Percentiles rank a stretch among this genome's conserved stretches.
These are phyloP conservation scores for Cercophora newfieldiana DNA, from an alignment of 495 filamentous ascomycete species.

Conservation along the genomic window DNA sequence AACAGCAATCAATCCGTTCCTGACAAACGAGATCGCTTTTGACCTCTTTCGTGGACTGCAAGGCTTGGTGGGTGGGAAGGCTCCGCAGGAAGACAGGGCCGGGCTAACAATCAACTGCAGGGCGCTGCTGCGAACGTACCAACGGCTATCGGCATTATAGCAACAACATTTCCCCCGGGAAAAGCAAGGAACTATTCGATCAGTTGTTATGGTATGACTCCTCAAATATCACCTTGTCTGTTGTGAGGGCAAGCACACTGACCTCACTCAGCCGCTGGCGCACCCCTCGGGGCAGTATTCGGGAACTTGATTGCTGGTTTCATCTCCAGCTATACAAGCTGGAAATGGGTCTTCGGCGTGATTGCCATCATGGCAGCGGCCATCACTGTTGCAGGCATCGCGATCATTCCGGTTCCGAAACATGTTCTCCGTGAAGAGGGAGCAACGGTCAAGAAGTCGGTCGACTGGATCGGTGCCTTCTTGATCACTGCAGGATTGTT, in stretches of 20 bases:
- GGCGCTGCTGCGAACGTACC: conserved; percentile 68
- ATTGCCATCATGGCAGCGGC: conserved; percentile 62
- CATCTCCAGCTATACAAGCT: conserved; percentile 54
- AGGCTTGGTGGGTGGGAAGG: conserved; percentile 58
- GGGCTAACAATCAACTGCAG: conserved; percentile 32
- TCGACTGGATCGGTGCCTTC: conserved; percentile 66
- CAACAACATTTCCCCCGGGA: conserved; percentile 59
- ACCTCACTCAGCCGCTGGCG: conserved; percentile 51
- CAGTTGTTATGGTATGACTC: conserved; percentile 42
- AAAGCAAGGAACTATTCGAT: conserved; percentile 67
- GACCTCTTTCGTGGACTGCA: conserved; percentile 70
- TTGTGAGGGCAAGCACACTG: neutral
- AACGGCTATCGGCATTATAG: conserved; percentile 64
- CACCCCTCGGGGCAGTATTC: conserved; percentile 54
- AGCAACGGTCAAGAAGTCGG: conserved; percentile 33
- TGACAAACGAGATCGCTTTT: conserved; percentile 65
- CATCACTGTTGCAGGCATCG: conserved; percentile 59
- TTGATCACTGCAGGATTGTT: conserved; percentile 64
- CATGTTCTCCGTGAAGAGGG: conserved; percentile 31
- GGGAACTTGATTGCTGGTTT: conserved; percentile 57
- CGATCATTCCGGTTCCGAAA: conserved; percentile 63
- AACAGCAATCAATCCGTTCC: conserved; percentile 63
- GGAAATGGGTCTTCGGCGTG: conserved; percentile 68
- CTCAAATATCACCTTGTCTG: neutral
- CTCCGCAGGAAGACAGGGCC: neutral